Evolutionary conservation across 352 stramenopile genomes (phyloP).

Genomic region (Pythium inflatum): DNA sequence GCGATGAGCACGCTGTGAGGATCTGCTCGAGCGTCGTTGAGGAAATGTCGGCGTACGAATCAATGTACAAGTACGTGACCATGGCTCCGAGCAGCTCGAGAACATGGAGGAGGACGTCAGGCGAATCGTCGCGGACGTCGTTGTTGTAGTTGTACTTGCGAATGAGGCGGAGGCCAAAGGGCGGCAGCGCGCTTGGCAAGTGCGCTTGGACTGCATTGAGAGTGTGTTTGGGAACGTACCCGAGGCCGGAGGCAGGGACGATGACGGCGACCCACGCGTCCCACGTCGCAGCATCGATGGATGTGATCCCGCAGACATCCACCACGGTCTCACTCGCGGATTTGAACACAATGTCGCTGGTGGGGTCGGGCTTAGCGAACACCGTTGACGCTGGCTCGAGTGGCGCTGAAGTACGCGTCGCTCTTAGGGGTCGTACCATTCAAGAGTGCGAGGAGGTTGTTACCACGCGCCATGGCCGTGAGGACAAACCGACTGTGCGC

Average conservation of each 20-base stretch:
- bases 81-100: neutral
- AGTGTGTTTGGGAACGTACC: neutral
- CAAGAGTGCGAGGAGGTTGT: slow-evolving; percentile 3
- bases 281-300: neutral
- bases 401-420: neutral
- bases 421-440: neutral
- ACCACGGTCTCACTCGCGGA: neutral
- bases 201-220: neutral
- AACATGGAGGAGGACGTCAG: neutral
- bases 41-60: neutral
- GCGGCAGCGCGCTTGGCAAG: neutral
- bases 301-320: slow-evolving; percentile 7
- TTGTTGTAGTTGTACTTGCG: neutral
- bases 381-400: neutral
- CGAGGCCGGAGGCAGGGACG: slow-evolving; percentile 1
- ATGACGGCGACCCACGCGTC: slow-evolving; percentile 4
- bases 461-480: neutral
- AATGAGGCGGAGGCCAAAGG: neutral
- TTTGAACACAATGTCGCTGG: neutral
- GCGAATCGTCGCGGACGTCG: neutral
- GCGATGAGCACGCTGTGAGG: neutral
- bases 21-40: neutral
- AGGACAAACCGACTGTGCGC: neutral
- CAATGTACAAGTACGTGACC: neutral
- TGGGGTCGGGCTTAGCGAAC: neutral